Percentiles rank a stretch among this genome's conserved stretches.
These are phyloP conservation scores for Pulveroboletus sp. DNA, from an alignment of 768 basidiomycete genomes.

Conservation along the genomic window DNA sequence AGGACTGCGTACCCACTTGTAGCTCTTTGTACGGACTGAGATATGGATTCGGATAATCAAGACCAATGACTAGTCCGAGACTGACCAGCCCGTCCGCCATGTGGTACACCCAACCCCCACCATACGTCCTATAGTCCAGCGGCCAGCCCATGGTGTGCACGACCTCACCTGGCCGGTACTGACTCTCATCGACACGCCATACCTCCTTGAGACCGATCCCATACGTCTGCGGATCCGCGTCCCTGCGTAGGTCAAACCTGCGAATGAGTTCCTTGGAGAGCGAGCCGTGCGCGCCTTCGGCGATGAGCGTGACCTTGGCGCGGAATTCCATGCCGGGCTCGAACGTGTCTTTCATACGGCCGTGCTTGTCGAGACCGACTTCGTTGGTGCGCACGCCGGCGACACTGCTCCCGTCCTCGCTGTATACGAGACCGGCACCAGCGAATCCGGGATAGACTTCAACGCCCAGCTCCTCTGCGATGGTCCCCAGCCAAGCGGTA, in stretches of 20 bases:
- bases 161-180: slow-evolving; percentile 70
- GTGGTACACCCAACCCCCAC: slow-evolving; percentile 94
- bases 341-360: slow-evolving; percentile 78
- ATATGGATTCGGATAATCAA: slow-evolving; percentile 95
- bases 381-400: slow-evolving; percentile 88
- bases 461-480: slow-evolving; percentile 86
- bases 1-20: slow-evolving; percentile 53
- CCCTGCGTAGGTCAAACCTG: slow-evolving; percentile 68
- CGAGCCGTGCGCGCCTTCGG: slow-evolving; percentile 93
- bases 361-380: slow-evolving; percentile 81
- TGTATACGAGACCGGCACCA: slow-evolving; percentile 78
- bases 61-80: slow-evolving; percentile 86
- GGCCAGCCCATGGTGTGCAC: slow-evolving; percentile 97
- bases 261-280: slow-evolving; percentile 77
- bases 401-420: slow-evolving; percentile 42
- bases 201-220: slow-evolving; percentile 97
- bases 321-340: slow-evolving; percentile 97
- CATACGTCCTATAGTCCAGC: slow-evolving; percentile 69
- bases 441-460: slow-evolving; percentile 98
- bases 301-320: slow-evolving; percentile 87
- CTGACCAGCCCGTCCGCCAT: slow-evolving; percentile 91
- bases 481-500: slow-evolving; percentile 81
- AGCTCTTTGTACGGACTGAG: slow-evolving; percentile 90
- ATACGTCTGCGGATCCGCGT: slow-evolving; percentile 86
- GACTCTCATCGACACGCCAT: slow-evolving; percentile 75